phyloP scores from a whole-genome alignment of 1,284 basidiomycete species.

The Ganoderma lucidum region DNA sequence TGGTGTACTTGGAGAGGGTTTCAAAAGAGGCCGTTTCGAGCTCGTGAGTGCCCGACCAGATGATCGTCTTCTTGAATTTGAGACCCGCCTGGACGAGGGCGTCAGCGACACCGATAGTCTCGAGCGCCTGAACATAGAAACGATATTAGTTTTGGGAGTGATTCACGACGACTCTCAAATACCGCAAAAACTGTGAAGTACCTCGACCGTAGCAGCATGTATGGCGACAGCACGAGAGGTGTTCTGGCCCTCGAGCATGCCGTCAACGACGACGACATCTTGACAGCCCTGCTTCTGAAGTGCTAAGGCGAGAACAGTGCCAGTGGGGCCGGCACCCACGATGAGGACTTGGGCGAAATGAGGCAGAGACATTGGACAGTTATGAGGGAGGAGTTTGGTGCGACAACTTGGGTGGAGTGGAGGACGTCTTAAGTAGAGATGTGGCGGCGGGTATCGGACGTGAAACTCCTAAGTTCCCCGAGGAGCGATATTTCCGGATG shows the following conservation, averaged over 20 bases:
- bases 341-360: conserved; percentile 48
- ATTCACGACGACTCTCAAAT: neutral
- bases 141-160: neutral
- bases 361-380: conserved; percentile 41
- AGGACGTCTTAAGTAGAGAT: neutral
- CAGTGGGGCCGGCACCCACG: conserved; percentile 57
- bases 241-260: conserved; percentile 37
- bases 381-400: neutral
- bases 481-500: neutral
- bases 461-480: neutral
- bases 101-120: conserved; percentile 54
- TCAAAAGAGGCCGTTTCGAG: conserved; percentile 46
- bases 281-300: conserved; percentile 51
- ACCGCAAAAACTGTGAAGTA: conserved; percentile 10
- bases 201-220: conserved; percentile 44
- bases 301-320: conserved; percentile 52
- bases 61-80: conserved; percentile 36
- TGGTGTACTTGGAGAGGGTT: conserved; percentile 46
- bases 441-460: neutral
- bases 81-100: conserved; percentile 50
- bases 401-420: neutral
- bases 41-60: conserved; percentile 43
- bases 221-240: conserved; percentile 41
- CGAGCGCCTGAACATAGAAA: conserved; percentile 48
- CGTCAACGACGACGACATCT: conserved; percentile 59